phyloP scores from a whole-genome alignment of 177 flowering plant genomes.

The Telopea speciosissima region DNA sequence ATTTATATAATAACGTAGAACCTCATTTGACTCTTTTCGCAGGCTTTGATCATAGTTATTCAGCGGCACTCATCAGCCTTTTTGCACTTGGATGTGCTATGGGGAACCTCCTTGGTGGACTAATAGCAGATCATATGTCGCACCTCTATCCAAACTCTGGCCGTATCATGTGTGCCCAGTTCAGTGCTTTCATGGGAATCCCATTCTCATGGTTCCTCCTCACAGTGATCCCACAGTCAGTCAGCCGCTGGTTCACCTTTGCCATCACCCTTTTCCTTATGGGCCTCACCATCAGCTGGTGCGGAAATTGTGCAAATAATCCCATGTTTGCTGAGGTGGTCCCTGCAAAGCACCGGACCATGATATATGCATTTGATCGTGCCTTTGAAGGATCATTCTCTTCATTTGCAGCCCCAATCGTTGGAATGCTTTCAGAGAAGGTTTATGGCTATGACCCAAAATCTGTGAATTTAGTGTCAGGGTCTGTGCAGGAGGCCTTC shows the following conservation, averaged over 20 bases:
- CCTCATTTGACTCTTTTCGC: slow-evolving; percentile 11
- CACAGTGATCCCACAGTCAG: slow-evolving; percentile 32
- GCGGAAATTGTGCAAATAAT: slow-evolving; percentile 66
- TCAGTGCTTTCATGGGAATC: slow-evolving; percentile 84
- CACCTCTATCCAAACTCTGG: slow-evolving; percentile 63
- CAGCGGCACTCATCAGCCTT: slow-evolving; percentile 71
- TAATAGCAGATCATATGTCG: slow-evolving; percentile 70
- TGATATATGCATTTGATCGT: slow-evolving; percentile 95
- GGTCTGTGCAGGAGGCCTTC: slow-evolving; percentile 58
- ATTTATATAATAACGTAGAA: background rate
- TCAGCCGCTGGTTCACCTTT: slow-evolving; percentile 45
- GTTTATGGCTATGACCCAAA: slow-evolving; percentile 76
- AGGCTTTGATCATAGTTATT: slow-evolving; percentile 77
- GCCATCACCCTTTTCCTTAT: slow-evolving; percentile 62
- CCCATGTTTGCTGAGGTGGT: slow-evolving; percentile 96
- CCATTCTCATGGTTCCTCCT: slow-evolving; percentile 30
- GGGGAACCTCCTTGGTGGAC: slow-evolving; percentile 74
- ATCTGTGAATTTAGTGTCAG: slow-evolving; percentile 42
- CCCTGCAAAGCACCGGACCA: slow-evolving; percentile 79
- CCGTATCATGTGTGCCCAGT: slow-evolving; percentile 88
- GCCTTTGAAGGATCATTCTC: slow-evolving; percentile 92
- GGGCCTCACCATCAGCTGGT: slow-evolving; percentile 95
- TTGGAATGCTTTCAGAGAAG: slow-evolving; percentile 80
- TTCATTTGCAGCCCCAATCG: slow-evolving; percentile 86
- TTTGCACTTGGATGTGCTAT: slow-evolving; percentile 80